Percentiles rank a stretch among this genome's conserved stretches.
Evolutionary conservation across 305 asterid species (phyloP).

Genomic region (Withania somnifera): DNA sequence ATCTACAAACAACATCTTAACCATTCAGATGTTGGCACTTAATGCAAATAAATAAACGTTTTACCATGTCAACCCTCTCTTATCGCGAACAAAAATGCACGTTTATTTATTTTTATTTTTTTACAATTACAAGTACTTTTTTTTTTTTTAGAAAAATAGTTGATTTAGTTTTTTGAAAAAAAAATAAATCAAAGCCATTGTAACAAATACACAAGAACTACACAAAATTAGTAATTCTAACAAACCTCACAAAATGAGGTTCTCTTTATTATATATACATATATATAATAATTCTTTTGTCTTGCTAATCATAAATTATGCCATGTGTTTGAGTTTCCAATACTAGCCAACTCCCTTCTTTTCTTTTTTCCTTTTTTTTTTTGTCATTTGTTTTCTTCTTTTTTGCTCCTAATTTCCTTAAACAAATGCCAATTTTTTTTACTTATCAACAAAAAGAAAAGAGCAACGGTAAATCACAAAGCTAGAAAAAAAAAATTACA

Average conservation of each 20-base stretch:
- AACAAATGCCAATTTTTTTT: neutral
- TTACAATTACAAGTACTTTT: too few species aligned
- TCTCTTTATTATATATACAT: neutral
- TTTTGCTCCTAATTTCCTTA: neutral
- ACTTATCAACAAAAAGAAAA: neutral
- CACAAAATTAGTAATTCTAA: neutral
- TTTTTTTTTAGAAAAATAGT: too few species aligned
- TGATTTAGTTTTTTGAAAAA: neutral
- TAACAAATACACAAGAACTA: neutral
- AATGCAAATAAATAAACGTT: fast-evolving
- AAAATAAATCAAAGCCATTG: neutral
- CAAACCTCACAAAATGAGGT: neutral
- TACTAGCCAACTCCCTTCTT: neutral
- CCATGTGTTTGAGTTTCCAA: neutral
- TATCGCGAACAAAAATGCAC: neutral
- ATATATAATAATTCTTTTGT: neutral
- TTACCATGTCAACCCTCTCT: neutral
- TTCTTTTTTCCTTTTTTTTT: neutral
- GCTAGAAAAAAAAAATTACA: neutral
- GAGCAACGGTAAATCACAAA: neutral
- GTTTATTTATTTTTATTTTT: neutral
- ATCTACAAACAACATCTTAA: neutral
- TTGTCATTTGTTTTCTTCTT: neutral
- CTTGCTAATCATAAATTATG: neutral
- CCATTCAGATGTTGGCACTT: too few species aligned